These are phyloP conservation scores for Cyclanthera cordifolia DNA, from an alignment of 306 rosid genomes.

Conservation along the genomic window DNA sequence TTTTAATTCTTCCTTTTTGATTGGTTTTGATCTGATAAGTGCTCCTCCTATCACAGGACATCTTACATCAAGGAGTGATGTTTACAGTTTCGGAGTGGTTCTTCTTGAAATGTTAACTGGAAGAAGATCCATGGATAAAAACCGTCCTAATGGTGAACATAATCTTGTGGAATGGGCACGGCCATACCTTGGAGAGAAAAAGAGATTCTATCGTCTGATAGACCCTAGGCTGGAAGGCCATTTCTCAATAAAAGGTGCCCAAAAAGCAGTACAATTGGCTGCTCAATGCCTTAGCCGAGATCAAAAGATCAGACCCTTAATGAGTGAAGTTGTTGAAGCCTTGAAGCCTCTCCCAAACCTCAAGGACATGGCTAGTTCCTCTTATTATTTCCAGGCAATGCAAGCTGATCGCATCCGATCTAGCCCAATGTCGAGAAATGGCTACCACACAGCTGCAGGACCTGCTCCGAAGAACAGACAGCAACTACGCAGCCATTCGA, in stretches of 20 bases:
- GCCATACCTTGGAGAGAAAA: constrained; percentile 83
- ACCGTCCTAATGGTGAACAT: constrained; percentile 87
- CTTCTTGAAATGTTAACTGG: constrained; percentile 89
- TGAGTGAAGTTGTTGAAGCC: constrained; percentile 91
- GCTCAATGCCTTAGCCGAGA: constrained; percentile 86
- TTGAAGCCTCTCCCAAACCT: constrained; percentile 82
- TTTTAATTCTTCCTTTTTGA: background rate
- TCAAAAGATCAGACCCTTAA: constrained; percentile 78
- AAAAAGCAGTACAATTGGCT: constrained; percentile 74
- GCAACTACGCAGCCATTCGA: constrained; percentile 62
- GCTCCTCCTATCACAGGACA: constrained; percentile 53
- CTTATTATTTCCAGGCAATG: constrained; percentile 78
- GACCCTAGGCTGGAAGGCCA: constrained; percentile 97
- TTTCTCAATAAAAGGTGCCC: constrained; percentile 89
- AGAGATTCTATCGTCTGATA: constrained; percentile 70
- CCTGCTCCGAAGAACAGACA: constrained; percentile 53
- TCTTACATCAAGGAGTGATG: constrained; percentile 92
- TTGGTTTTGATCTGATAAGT: constrained; percentile 9
- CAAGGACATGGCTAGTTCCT: constrained; percentile 95
- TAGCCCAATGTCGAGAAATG: constrained; percentile 60
- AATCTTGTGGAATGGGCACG: constrained; percentile 99
- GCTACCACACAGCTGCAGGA: constrained; percentile 40
- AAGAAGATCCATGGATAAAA: constrained; percentile 96
- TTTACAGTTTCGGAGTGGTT: constrained; percentile 92
- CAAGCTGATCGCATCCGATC: constrained; percentile 54